Base-by-base conservation (phyloP, 2,329 filamentous ascomycete genomes). In the Diplodia sapinea region DNA sequence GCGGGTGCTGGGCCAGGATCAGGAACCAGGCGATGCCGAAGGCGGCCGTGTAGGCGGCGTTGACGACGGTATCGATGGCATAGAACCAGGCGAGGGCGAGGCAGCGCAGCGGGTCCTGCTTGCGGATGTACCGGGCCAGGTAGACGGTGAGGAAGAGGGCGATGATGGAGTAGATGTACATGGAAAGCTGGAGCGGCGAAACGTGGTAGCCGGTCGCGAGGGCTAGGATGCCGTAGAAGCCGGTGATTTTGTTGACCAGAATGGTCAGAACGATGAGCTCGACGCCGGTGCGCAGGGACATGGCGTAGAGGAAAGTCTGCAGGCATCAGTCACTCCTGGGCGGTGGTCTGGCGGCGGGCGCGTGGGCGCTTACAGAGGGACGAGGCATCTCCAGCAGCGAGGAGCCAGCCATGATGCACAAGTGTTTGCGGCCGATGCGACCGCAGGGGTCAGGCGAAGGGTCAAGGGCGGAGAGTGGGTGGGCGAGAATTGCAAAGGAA, bases 11-110 rank as follows among this genome's bases (percentile, higher is more conserved):
- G 43, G 84, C 88, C 56, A 92, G 83, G n/a, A 90, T 86, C 69
- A 94, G 83, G 80, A 96, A 97, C 94, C 94, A 97, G 61, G 89
- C 88, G 66, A 93, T 82, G 50, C 91, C 92, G 76, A 97, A 97
- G 9, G 90, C 86, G 55, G 88, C 85, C 0, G 94, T 97, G 81
- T 94, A 97, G 2, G 87, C 86, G 23, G 89, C 88, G 79, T 96
- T 97, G 78, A 96, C 86, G 65, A 91, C 75, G 11, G 91, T 92
- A 80, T 97, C 94, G 73, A 96, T 77, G 13, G 92, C 83, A 79
- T 97, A 97, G 66, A 96, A 84, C 86, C 92, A 96, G 3, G 93
- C 92, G 64, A 97, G 87, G 2, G 88, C 87, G 31, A 97, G 84
- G 73, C 89, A 91, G 75, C 96, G 89, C 67, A 97, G 87, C 1